A percentile compares a stretch with the other conserved stretches of the same genome.
These are phyloP conservation scores for Aspergillus haitiensis DNA, from an alignment of 495 filamentous ascomycete species.

Conservation along the genomic window DNA sequence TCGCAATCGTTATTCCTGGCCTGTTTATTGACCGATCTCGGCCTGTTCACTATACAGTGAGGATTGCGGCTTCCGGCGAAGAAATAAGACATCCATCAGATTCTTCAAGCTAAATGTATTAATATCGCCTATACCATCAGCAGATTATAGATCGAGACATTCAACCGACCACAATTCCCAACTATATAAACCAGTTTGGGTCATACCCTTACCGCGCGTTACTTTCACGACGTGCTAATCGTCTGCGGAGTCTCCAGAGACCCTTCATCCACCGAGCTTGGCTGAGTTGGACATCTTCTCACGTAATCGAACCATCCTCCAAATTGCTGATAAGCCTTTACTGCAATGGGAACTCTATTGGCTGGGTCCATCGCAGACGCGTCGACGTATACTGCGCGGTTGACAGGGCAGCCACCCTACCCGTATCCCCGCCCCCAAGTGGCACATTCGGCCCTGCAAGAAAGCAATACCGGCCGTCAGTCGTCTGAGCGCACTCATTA, in stretches of 20 bases:
- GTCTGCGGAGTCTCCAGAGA: constrained; percentile 30
- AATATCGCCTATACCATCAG: constrained; percentile 18
- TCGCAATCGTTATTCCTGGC: too few relatives aligned
- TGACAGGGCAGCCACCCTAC: constrained; percentile 47
- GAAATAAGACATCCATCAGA: constrained; percentile 15
- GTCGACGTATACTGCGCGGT: constrained; percentile 50
- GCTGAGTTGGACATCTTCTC: constrained; percentile 62
- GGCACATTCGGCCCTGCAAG: constrained; percentile 51
- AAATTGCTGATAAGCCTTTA: constrained; percentile 63
- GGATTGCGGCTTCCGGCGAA: constrained; percentile 13
- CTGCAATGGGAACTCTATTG: too few relatives aligned
- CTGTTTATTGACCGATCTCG: too few relatives aligned
- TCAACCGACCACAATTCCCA: neutral
- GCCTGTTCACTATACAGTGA: constrained; percentile 7
- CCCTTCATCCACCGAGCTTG: constrained; percentile 50
- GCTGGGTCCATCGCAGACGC: constrained; percentile 60
- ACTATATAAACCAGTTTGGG: too few relatives aligned
- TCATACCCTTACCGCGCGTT: neutral
- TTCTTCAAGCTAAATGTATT: constrained; percentile 27
- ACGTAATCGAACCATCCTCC: constrained; percentile 49
- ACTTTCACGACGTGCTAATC: constrained; percentile 22
- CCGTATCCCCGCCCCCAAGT: constrained; percentile 56
- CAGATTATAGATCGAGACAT: neutral
- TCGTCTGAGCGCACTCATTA: constrained; percentile 52
- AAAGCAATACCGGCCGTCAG: constrained; percentile 58